Conservation (phyloP, 345 rosid species). For the Cochlearia excelsa region DNA sequence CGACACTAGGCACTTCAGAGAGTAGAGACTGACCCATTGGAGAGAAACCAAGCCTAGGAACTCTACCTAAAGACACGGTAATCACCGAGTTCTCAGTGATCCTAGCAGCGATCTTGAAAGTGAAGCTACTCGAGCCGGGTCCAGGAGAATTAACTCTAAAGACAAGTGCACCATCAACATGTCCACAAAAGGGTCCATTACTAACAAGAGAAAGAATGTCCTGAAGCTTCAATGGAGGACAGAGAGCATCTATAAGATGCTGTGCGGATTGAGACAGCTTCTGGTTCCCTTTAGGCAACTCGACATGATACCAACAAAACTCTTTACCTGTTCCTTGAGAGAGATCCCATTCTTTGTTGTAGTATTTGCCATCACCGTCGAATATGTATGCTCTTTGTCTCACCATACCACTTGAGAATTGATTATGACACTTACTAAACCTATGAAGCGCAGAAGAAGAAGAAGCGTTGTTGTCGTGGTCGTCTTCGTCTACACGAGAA, state of each 20-base stretch:
- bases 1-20: slow-evolving; percentile 86
- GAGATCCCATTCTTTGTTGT: slow-evolving; percentile 79
- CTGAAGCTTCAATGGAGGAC: slow-evolving; percentile 94
- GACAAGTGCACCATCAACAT: slow-evolving; percentile 88
- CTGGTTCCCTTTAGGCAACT: slow-evolving; percentile 79
- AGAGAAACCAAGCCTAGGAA: slow-evolving; percentile 90
- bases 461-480: slow-evolving; percentile 12
- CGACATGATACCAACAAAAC: slow-evolving; percentile 97
- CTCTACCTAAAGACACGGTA: slow-evolving; percentile 86
- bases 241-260: slow-evolving; percentile 79
- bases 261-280: slow-evolving; percentile 79
- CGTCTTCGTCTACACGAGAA: slow-evolving; percentile 20
- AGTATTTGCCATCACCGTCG: slow-evolving; percentile 71
- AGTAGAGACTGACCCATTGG: slow-evolving; percentile 75
- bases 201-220: slow-evolving; percentile 92
- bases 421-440: slow-evolving; percentile 11
- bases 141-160: slow-evolving; percentile 97
- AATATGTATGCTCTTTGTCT: slow-evolving; percentile 81
- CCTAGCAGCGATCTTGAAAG: slow-evolving; percentile 89
- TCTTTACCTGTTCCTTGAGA: slow-evolving; percentile 63
- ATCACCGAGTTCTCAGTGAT: slow-evolving; percentile 85
- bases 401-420: slow-evolving; percentile 55
- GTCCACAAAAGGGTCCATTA: slow-evolving; percentile 88
- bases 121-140: slow-evolving; percentile 67
- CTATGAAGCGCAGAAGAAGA: background rate